phyloP scores from a whole-genome alignment of 1,284 basidiomycete species.

The Boletus nobilissimus region DNA sequence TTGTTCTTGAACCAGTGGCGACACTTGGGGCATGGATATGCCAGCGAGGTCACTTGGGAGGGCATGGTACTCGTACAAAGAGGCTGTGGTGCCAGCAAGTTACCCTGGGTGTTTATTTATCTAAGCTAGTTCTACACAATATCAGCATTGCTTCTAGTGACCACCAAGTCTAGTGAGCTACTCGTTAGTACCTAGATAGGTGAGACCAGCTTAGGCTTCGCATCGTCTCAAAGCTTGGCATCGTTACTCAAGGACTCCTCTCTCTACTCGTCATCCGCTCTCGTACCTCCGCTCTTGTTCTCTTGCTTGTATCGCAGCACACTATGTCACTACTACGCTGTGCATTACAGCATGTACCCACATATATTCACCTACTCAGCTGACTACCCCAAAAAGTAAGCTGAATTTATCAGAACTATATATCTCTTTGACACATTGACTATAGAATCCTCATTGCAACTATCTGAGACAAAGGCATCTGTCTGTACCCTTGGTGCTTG shows the following conservation, averaged over 20 bases:
- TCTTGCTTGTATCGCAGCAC: too few species aligned
- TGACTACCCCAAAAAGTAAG: conserved; percentile 19
- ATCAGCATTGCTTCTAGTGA: too few species aligned
- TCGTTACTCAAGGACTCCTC: too few species aligned
- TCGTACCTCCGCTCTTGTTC: too few species aligned
- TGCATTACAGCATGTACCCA: too few species aligned
- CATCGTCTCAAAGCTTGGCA: too few species aligned
- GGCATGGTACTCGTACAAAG: background rate
- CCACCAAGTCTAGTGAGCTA: too few species aligned
- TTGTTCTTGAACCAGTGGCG: background rate
- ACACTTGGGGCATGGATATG: background rate
- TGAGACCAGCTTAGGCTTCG: too few species aligned
- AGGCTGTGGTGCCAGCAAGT: background rate
- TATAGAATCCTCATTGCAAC: conserved; percentile 49
- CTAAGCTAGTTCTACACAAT: too few species aligned
- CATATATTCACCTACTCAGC: conserved; percentile 16
- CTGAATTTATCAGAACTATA: background rate
- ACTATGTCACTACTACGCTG: too few species aligned
- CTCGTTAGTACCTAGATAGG: too few species aligned
- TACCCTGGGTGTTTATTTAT: background rate
- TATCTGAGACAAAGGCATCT: conserved; percentile 45
- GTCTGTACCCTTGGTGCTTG: conserved; percentile 50
- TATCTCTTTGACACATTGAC: background rate
- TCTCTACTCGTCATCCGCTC: too few species aligned
- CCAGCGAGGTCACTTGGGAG: background rate